These are phyloP conservation scores for Metschnikowia baotianmanensis DNA, from an alignment of 805 yeast genomes.

Conservation along the genomic window DNA sequence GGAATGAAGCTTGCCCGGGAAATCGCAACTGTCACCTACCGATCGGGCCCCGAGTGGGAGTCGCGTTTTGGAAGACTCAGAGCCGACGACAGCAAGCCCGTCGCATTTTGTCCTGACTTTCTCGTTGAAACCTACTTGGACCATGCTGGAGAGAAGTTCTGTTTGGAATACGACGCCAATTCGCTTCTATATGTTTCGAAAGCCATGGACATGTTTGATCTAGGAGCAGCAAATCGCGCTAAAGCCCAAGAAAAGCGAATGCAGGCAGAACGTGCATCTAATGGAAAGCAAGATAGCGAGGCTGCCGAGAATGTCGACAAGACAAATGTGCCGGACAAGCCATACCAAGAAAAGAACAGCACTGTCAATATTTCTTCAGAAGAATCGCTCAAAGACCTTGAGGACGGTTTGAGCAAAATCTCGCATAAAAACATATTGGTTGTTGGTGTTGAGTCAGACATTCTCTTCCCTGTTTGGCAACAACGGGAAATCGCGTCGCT, in stretches of 20 bases:
- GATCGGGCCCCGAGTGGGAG: constrained; percentile 98
- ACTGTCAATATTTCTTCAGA: constrained; percentile 48
- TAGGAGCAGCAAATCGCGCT: constrained; percentile 50
- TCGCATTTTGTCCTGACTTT: constrained; percentile 92
- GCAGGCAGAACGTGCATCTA: constrained; percentile 29
- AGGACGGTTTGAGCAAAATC: constrained; percentile 61
- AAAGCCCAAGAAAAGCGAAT: constrained; percentile 43
- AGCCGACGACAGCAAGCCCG: constrained; percentile 72
- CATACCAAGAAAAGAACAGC: constrained; percentile 53
- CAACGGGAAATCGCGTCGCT: constrained; percentile 75
- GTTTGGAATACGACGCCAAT: constrained; percentile 87
- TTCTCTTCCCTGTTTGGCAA: constrained; percentile 92
- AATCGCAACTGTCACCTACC: constrained; percentile 88
- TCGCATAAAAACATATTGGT: constrained; percentile 67
- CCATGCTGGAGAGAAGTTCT: constrained; percentile 93
- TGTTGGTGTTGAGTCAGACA: constrained; percentile 91
- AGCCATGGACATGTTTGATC: constrained; percentile 92
- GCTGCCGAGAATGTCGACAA: constrained; percentile 6
- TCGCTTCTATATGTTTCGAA: constrained; percentile 83
- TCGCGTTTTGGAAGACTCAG: constrained; percentile 85
- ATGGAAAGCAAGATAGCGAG: constrained; percentile 5
- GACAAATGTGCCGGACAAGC: constrained; percentile 43
- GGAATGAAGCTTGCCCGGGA: constrained; percentile 95
- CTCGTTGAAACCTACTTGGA: constrained; percentile 89
- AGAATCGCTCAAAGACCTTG: constrained; percentile 59